Base-by-base conservation (phyloP, 495 filamentous ascomycete species). In the Talaromyces borbonicus region DNA sequence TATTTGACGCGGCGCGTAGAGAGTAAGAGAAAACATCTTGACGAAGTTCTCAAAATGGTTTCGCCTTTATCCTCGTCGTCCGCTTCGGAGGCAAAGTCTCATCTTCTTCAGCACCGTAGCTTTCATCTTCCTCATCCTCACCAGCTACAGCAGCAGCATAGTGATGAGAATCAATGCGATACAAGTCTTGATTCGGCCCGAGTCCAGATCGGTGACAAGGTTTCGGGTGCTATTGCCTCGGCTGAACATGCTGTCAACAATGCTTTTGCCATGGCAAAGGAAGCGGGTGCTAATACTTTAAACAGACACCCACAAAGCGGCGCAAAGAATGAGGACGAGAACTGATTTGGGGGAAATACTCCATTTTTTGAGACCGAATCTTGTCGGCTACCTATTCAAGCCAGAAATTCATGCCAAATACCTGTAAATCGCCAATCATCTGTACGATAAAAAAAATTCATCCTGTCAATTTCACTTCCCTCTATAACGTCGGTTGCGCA, bases 1-100 rank as follows among this genome's bases (percentile, higher is more conserved):
- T 83, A 78, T 57, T 60, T 83, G 14, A 84, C 70, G 0, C 69
- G 79, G 7, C 65, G 79, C 19, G 78, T 83, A 2, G 77, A 83
- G 42, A 64, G 66, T 22, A 70, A 66, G 46, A 48, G 52, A 35
- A 33, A 56, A 12, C 57, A 57, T 46, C 48, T 52, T 27, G 56
- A 64, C 14, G 68, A 72, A 5, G 56, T 72, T n/a, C 55, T 63
- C 61, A 58, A 56, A 36, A 49, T 72, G 22, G 56, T 63, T 37
- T 53, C 38, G 43, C 19, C 30, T n/a, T n/a, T 11, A 23, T 31
- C 39, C 2, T 32, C 25, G 2, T 12, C 27, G 15, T n/a, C n/a
- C n/a, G n/a, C n/a, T n/a, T n/a, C n/a, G n/a, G n/a, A n/a, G n/a
- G n/a, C n/a, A n/a, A n/a, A n/a, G n/a, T n/a, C n/a, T n/a, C n/a